Base-by-base conservation (phyloP, 768 basidiomycete species). In the Mycena rosella region DNA sequence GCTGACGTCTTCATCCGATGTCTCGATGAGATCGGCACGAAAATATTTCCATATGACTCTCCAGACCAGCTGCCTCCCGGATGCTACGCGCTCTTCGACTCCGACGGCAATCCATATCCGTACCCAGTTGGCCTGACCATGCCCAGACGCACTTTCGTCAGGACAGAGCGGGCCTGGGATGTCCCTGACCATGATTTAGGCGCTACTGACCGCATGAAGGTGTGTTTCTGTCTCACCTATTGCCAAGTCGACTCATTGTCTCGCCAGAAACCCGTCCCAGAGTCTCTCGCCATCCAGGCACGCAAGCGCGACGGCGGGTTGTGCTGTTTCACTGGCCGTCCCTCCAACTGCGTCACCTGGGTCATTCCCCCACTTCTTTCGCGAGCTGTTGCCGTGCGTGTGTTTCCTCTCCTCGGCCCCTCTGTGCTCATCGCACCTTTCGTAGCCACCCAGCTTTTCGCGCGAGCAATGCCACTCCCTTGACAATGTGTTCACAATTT, bases 401-500 rank as follows among this genome's bases (percentile, higher is more conserved):
- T 45, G 27, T 22, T 51, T 34, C 14, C 18, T 36, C 20, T 52
- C 24, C 20, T 56, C 26, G 52, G 29, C 10, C 34, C 22, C n/a
- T 44, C 32, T 47, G 22, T 27, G 6, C 36, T 57, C 47, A 64
- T 34, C 32, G 42, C 24, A 63, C 24, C 10, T 38, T 42, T 64
- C n/a, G 34, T 27, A 56, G 54, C 32, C 47, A 40, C 26, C 63
- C 54, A 30, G 13, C 6, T 64, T 64, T 57, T 38, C 63, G 27
- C 63, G 32, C 10, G 63, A 64, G 47, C 63, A 42, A 9, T 64
- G 63, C 47, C 9, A n/a, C 47, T 56, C 26, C 22, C 5, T 56
- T 24, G 62, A 63, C 6, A 63, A 63, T 42, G 62, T 63, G 32
- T 63, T 48, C 47, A 64, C 63, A 30, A 64, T 64, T 42, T 64